A percentile compares a stretch with the other conserved stretches of the same genome.
phyloP scores from a whole-genome alignment of 139 green algal species.

The Chlorella sp. region DNA sequence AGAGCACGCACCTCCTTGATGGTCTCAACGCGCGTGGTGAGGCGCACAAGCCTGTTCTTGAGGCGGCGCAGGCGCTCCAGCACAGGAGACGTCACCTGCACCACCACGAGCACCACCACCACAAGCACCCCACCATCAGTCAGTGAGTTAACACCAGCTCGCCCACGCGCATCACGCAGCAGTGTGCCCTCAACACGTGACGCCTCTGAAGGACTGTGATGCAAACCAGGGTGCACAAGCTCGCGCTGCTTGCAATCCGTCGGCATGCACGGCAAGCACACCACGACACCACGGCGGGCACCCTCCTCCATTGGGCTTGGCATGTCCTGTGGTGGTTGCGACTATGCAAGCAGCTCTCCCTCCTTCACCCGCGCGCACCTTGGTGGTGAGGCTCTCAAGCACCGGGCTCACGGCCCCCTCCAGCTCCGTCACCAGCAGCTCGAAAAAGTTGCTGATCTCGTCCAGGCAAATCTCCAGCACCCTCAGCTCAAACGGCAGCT shows the following conservation, averaged over 20 bases:
- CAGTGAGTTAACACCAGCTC: neutral
- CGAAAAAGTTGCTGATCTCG: conserved; percentile 8
- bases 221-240: too few relatives aligned
- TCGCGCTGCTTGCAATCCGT: neutral
- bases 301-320: neutral
- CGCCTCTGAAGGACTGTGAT: too few relatives aligned
- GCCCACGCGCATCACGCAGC: neutral
- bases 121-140: neutral
- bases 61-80: conserved; percentile 87
- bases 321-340: neutral
- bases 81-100: conserved; percentile 70
- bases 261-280: neutral
- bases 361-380: neutral
- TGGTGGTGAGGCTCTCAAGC: conserved; percentile 75
- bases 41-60: conserved; percentile 73
- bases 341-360: neutral
- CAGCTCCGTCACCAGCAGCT: conserved; percentile 53
- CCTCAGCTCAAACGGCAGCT: conserved; percentile 32
- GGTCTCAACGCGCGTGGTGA: conserved; percentile 58
- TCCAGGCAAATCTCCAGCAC: conserved; percentile 36
- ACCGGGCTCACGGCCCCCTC: conserved; percentile 77
- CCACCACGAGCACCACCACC: neutral
- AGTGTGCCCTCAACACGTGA: neutral
- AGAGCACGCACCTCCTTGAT: conserved; percentile 28
- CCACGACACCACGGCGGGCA: neutral